Conservation (phyloP, 2,329 filamentous ascomycete species). For the Colletotrichum sp. region DNA sequence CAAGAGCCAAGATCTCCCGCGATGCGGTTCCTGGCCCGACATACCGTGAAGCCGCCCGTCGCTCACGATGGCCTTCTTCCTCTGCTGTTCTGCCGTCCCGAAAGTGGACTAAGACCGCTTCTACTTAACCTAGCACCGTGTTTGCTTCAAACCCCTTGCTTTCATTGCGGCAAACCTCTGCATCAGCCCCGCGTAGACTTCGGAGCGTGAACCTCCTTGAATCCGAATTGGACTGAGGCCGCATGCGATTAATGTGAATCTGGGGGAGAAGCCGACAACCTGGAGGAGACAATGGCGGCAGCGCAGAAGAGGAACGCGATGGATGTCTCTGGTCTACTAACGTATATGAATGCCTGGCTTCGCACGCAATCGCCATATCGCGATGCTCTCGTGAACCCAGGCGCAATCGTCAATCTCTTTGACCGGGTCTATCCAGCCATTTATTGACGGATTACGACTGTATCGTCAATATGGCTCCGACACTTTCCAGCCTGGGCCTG, state of each 20-base stretch:
- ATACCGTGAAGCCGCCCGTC: not conserved
- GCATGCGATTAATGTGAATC: not conserved
- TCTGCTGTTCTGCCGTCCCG: not conserved
- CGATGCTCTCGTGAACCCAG: not conserved
- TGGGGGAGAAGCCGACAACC: not conserved
- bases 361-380: not conserved
- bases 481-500: constrained; percentile 6
- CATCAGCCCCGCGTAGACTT: not conserved
- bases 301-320: too few species aligned
- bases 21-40: constrained; percentile 19
- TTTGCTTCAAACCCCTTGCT: not conserved
- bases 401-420: not conserved
- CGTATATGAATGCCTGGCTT: not conserved
- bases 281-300: too few species aligned
- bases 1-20: not conserved
- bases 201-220: constrained; percentile 3
- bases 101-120: not conserved
- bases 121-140: too few species aligned
- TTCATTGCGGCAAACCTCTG: not conserved
- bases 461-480: constrained; percentile 7
- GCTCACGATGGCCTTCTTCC: not conserved
- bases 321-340: too few species aligned
- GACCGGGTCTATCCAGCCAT: not conserved
- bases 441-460: not conserved
- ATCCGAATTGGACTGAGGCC: not conserved